Evolutionary conservation across 495 filamentous ascomycete species (phyloP), one percentile per base, ranked within the genome.

Genomic region (Tuber indicum): DNA sequence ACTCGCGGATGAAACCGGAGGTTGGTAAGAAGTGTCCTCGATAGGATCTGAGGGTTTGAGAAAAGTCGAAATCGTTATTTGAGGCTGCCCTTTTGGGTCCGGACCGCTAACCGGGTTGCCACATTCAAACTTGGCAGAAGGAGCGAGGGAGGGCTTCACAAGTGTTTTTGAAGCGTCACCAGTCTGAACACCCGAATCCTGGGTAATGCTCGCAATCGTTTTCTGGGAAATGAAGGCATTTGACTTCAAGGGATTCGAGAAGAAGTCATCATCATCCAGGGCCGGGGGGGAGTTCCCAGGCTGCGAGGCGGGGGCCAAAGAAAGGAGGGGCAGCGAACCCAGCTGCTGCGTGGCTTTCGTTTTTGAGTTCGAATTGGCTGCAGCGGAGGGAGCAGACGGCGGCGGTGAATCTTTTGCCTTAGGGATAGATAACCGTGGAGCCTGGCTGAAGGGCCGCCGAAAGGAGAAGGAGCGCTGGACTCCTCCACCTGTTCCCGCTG

Each of bases 31-130:
- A 46, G 80, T 82, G 44, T 75, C 74, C 41, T 81, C 52, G 72
- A 75, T 72, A n/a, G 73, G 42, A 73, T 83, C 78, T 23, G 81
- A 58, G n/a, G 81, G 45, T 70, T 81, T 77, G 36, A 79, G 70
- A 79, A 83, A 83, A 19, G 81, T 81, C 26, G 81, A 83, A 70
- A 83, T 77, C n/a, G 78, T 83, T 70, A 83, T 83, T 42, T 75
- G 82, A 42, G 82, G 82, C 47, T 80, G 81, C 21, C 71, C 78
- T 69, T 76, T 80, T 41, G 70, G 72, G 4, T 74, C 45, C 58
- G 58, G 32, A 36, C 26, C 26, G 16, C 26, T 17, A 17, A 66
- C 26, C 8, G 78, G 79, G 47, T 66, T 74, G 39, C 76, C 77
- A 74, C 75, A 75, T 66, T 80, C 78, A 42, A 80, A 80, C 3